Evolutionary conservation across 2,329 filamentous ascomycete genomes (phyloP), one percentile per base, ranked within the genome.

Genomic region (Colletotrichum horii): DNA sequence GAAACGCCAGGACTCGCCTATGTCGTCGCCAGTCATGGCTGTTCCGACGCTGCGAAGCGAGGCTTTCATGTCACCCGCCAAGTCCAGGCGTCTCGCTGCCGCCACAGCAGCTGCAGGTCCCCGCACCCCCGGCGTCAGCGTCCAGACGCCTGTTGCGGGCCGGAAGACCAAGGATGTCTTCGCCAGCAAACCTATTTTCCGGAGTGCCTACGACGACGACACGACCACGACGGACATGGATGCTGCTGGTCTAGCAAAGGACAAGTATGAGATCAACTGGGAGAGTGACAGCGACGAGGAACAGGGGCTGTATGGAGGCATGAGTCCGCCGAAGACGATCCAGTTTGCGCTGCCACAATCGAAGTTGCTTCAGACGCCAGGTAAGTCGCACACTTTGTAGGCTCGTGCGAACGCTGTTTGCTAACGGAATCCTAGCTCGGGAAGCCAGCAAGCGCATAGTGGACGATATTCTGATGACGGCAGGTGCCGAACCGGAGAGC

Each of bases 311-410:
- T 93, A 94, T 74, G 90, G 90, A 8, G 95, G 93, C 8, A 93
- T 96, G 84, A 98, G 95, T 81, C 97, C 97, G 32, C 97, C 97
- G 0, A 98, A 98, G 88, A 97, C 95, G 14, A 96, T 97, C 76
- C 94, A 96, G 81, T 97, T 97, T 83, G 93, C 94, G 60, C 85
- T 97, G 64, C 94, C 94, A 66, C 93, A 94, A 69, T 94, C 93
- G 55, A 93, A 94, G 81, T 85, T 97, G 26, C 84, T 96, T 82
- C 95, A 96, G 83, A 97, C 95, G 65, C 95, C 95, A 77, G 93
- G 93, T 94, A 85, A 82, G 91, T 77, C 22, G 22, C 11, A 64
- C 3, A 7, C 8, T 16, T 36, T 81, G 60, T 24, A 43, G 30
- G 22, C 16, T 4, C 19, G 12, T 15, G 9, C 19, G 30, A 32